Percentiles rank a stretch among this genome's conserved stretches.
Evolutionary conservation across 2,329 filamentous ascomycete genomes (phyloP).

Genomic region (Neobulgaria alba): DNA sequence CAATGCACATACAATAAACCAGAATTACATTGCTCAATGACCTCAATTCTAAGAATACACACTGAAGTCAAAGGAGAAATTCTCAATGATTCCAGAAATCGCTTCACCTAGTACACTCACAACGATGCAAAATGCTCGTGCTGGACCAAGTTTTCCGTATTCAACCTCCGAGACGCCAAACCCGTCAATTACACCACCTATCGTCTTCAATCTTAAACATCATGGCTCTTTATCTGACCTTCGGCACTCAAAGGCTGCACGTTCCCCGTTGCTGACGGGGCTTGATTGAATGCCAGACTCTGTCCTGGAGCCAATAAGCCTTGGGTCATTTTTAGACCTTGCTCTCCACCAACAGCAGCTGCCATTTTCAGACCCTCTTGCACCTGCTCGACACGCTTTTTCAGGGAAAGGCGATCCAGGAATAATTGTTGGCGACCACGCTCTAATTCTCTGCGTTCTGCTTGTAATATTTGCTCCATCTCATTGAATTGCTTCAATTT

Average conservation of each 20-base stretch:
- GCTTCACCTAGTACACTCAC: conserved; percentile 1
- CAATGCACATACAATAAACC: no score
- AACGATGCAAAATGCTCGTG: not conserved
- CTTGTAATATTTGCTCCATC: conserved; percentile 85
- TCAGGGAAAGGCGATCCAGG: conserved; percentile 83
- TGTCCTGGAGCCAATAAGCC: conserved; percentile 30
- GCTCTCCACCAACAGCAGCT: conserved; percentile 30
- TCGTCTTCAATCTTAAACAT: conserved; percentile 21
- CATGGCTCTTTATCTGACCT: conserved; percentile 42
- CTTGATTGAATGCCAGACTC: conserved; percentile 44
- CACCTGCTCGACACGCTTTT: conserved; percentile 74
- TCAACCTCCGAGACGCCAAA: conserved; percentile 23
- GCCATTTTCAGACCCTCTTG: conserved; percentile 62
- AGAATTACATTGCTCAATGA: no score
- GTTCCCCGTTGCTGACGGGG: conserved; percentile 32
- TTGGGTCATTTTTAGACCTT: conserved; percentile 29
- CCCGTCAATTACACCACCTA: conserved; percentile 14
- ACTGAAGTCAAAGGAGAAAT: conserved; percentile 8
- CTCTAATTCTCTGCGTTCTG: conserved; percentile 88
- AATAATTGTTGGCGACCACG: conserved; percentile 87
- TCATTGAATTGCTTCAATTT: conserved; percentile 96
- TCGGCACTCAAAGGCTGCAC: conserved; percentile 48
- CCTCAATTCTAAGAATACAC: conserved; percentile 18
- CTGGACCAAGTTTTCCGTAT: conserved; percentile 10
- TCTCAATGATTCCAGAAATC: conserved; percentile 8